A percentile compares a stretch with the other conserved stretches of the same genome.
Evolutionary conservation across 495 filamentous ascomycete species (phyloP).

Genomic region (Penicillium turbatum): DNA sequence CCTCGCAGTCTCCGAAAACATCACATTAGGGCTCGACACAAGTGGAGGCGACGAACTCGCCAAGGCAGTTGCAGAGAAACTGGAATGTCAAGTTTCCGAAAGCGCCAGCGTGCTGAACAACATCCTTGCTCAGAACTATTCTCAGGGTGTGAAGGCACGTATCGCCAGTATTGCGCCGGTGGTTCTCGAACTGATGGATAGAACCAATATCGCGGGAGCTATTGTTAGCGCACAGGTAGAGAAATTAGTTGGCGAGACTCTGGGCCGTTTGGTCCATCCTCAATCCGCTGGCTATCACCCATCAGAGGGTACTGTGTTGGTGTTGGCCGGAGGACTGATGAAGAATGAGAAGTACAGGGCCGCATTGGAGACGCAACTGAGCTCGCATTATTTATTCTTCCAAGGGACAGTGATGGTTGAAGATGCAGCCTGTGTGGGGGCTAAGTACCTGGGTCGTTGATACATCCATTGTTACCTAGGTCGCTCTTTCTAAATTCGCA

Average conservation of each 20-base stretch:
- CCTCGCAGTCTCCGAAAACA: slow-evolving; percentile 20
- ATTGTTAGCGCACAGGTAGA: slow-evolving; percentile 19
- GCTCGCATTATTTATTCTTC: slow-evolving; percentile 8
- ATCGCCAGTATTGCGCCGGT: slow-evolving; percentile 23
- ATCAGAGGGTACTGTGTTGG: slow-evolving; percentile 14
- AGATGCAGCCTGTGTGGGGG: slow-evolving; percentile 12
- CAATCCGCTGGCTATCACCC: slow-evolving; percentile 14
- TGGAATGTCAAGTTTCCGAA: slow-evolving; percentile 3
- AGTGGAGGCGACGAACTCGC: slow-evolving; percentile 11
- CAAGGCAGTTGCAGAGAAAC: slow-evolving; percentile 11
- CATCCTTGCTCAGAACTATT: slow-evolving; percentile 11
- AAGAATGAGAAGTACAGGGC: slow-evolving; percentile 19
- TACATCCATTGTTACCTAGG: too few species aligned
- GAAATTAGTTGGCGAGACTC: slow-evolving; percentile 18
- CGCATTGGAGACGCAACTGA: slow-evolving; percentile 6
- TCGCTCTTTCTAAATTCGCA: neutral
- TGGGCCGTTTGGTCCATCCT: slow-evolving; percentile 18
- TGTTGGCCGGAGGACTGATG: slow-evolving; percentile 28
- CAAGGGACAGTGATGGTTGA: slow-evolving; percentile 11
- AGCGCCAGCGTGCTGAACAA: slow-evolving; percentile 15
- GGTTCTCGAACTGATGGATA: slow-evolving; percentile 11
- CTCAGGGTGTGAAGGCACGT: slow-evolving; percentile 17
- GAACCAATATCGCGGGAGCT: slow-evolving; percentile 10
- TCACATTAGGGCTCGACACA: slow-evolving; percentile 7
- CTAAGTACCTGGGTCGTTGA: slow-evolving; percentile 1